phyloP scores from a whole-genome alignment of 2,329 filamentous ascomycete species.

The Alternaria brassicicola region DNA sequence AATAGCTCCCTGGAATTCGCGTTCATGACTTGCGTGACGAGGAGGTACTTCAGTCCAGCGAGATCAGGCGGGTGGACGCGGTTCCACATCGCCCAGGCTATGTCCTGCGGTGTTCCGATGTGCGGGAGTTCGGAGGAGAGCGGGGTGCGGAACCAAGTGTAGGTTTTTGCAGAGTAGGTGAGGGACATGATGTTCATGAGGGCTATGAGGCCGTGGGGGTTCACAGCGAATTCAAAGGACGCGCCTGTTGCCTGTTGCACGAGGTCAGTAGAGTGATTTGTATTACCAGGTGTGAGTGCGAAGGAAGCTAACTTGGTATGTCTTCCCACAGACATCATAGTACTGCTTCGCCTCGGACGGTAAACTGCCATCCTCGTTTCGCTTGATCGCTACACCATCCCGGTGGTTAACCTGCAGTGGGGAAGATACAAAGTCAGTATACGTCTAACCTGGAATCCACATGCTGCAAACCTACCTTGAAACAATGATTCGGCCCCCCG shows the following conservation, averaged over 20 bases:
- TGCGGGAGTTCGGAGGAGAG: constrained; percentile 7
- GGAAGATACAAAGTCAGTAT: too few species aligned
- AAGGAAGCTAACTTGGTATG: background rate
- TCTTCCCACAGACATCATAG: constrained; percentile 15
- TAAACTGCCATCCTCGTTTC: constrained; percentile 10
- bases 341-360: constrained; percentile 10
- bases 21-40: constrained; percentile 18
- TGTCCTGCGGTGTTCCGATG: constrained; percentile 11
- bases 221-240: constrained; percentile 13
- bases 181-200: constrained; percentile 16
- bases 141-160: constrained; percentile 10
- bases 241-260: constrained; percentile 13
- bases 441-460: too few species aligned
- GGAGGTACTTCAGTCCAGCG: constrained; percentile 15
- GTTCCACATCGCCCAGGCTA: constrained; percentile 23
- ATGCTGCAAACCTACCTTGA: background rate
- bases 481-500: constrained; percentile 18
- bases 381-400: constrained; percentile 12
- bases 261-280: background rate
- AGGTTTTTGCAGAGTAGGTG: constrained; percentile 7
- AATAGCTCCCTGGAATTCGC: constrained; percentile 2
- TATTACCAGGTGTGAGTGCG: too few species aligned
- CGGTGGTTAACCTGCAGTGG: constrained; percentile 5
- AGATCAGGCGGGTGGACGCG: background rate
- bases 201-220: constrained; percentile 2